Evolutionary conservation across 2,329 filamentous ascomycete species (phyloP).

Genomic region (Fusarium sp.): DNA sequence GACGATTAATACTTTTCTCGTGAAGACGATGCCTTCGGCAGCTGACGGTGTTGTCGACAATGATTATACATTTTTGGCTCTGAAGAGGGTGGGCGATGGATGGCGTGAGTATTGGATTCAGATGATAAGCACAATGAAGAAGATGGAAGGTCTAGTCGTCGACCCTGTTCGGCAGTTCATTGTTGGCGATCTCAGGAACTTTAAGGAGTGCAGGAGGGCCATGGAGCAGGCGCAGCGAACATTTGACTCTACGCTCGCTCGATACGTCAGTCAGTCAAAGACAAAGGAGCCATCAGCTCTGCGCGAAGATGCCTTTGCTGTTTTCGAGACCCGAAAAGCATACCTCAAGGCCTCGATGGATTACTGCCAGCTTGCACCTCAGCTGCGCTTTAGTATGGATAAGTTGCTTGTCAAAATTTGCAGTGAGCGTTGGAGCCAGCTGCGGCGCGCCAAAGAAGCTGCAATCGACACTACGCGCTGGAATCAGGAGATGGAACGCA

Average conservation of each 20-base stretch:
- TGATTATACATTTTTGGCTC: slow-evolving; percentile 89
- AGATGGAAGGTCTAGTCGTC: slow-evolving; percentile 78
- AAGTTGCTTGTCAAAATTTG: slow-evolving; percentile 86
- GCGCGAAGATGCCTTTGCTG: slow-evolving; percentile 93
- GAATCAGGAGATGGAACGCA: slow-evolving; percentile 85
- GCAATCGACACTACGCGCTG: slow-evolving; percentile 72
- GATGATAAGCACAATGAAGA: slow-evolving; percentile 76
- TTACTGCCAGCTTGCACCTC: slow-evolving; percentile 87
- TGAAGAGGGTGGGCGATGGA: slow-evolving; percentile 86
- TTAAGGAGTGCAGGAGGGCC: slow-evolving; percentile 82
- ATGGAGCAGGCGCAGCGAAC: slow-evolving; percentile 84
- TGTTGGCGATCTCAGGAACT: slow-evolving; percentile 78
- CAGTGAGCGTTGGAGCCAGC: slow-evolving; percentile 87
- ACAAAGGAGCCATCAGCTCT: slow-evolving; percentile 92
- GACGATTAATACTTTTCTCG: slow-evolving; percentile 78
- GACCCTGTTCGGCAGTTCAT: slow-evolving; percentile 87
- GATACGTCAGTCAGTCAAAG: slow-evolving; percentile 87
- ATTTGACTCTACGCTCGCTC: slow-evolving; percentile 82
- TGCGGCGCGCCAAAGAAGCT: slow-evolving; percentile 76
- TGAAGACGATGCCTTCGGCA: slow-evolving; percentile 77
- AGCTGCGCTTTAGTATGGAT: slow-evolving; percentile 84
- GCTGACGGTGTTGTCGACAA: slow-evolving; percentile 91
- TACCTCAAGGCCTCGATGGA: slow-evolving; percentile 95
- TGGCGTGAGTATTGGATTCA: slow-evolving; percentile 88
- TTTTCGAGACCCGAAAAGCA: slow-evolving; percentile 89